Percentiles rank a stretch among this genome's conserved stretches.
phyloP scores from a whole-genome alignment of 208 protist genomes.

The Wallacemonas sp. region DNA sequence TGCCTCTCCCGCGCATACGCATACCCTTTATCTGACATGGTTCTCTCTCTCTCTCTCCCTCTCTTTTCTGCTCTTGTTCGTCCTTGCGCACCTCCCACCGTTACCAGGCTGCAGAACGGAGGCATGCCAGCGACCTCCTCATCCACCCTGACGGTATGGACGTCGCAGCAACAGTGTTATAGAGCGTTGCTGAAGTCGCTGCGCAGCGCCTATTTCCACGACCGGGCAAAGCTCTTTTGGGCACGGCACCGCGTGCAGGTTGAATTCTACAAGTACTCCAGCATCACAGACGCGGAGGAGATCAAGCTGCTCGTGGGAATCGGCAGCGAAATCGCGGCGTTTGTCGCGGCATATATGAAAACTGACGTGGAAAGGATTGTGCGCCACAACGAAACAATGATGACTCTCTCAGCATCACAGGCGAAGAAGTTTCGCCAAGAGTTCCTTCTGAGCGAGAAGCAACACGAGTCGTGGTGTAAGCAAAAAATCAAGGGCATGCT shows the following conservation, averaged over 20 bases:
- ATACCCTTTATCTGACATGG: no score
- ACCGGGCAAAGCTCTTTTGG: conserved; percentile 89
- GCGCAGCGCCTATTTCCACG: conserved; percentile 78
- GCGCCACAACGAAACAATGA: conserved; percentile 81
- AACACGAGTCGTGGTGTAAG: conserved; percentile 91
- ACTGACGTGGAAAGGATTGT: conserved; percentile 78
- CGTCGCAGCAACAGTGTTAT: conserved; percentile 72
- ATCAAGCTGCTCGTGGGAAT: conserved; percentile 58
- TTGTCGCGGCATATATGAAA: conserved; percentile 83
- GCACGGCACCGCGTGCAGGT: conserved; percentile 82
- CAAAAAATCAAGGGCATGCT: conserved; percentile 82
- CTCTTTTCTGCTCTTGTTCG: neutral
- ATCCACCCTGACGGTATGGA: conserved; percentile 28
- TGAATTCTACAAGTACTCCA: conserved; percentile 89
- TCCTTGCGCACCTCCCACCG: neutral
- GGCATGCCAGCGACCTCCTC: neutral
- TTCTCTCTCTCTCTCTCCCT: neutral
- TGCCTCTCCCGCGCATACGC: no score
- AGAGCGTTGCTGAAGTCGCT: conserved; percentile 67
- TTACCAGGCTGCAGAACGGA: neutral
- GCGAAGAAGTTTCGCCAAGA: conserved; percentile 79
- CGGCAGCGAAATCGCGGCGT: conserved; percentile 61
- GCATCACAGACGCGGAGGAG: conserved; percentile 37
- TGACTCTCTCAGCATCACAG: conserved; percentile 54
- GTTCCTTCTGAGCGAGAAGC: conserved; percentile 77